Percentiles rank a stretch among this genome's conserved stretches.
phyloP scores from a whole-genome alignment of 805 yeast genomes.

The Ogataea nitratoaversa region DNA sequence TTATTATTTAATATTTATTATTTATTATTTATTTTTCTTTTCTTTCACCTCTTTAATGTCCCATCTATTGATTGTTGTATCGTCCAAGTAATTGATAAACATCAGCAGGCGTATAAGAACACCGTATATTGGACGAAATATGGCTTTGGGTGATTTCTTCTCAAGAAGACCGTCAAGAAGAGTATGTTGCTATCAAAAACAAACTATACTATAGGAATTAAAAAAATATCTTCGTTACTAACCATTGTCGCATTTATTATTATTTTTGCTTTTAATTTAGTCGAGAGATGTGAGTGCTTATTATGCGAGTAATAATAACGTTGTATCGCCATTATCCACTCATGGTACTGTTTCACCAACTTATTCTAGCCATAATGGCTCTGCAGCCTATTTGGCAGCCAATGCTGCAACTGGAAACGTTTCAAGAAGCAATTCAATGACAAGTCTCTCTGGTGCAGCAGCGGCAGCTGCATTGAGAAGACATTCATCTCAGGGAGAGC shows the following conservation, averaged over 20 bases:
- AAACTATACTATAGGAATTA: too few relatives aligned
- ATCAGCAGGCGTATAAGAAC: too few relatives aligned
- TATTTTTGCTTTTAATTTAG: slow-evolving; percentile 8
- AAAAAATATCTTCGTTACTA: too few relatives aligned
- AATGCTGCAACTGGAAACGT: slow-evolving; percentile 18
- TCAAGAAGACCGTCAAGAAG: slow-evolving; percentile 26
- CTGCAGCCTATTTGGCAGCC: slow-evolving; percentile 24
- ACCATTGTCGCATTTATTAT: too few relatives aligned
- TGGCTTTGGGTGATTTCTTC: slow-evolving; percentile 25
- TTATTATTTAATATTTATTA: too few relatives aligned
- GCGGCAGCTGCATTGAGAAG: slow-evolving; percentile 30
- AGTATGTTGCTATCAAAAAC: too few relatives aligned
- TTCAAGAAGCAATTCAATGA: slow-evolving; percentile 22
- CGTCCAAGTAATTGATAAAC: too few relatives aligned
- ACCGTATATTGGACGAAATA: slow-evolving; percentile 1
- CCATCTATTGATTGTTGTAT: too few relatives aligned
- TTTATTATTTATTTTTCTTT: too few relatives aligned
- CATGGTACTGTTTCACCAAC: background rate
- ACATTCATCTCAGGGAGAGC: slow-evolving; percentile 15
- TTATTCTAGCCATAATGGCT: background rate
- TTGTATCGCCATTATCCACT: background rate
- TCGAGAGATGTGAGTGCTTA: slow-evolving; percentile 26
- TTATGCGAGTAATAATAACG: slow-evolving; percentile 15
- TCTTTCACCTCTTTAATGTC: too few relatives aligned
- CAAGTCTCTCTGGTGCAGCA: slow-evolving; percentile 27